phyloP scores from a whole-genome alignment of 352 stramenopile species.

The Aphanomyces euteiches region DNA sequence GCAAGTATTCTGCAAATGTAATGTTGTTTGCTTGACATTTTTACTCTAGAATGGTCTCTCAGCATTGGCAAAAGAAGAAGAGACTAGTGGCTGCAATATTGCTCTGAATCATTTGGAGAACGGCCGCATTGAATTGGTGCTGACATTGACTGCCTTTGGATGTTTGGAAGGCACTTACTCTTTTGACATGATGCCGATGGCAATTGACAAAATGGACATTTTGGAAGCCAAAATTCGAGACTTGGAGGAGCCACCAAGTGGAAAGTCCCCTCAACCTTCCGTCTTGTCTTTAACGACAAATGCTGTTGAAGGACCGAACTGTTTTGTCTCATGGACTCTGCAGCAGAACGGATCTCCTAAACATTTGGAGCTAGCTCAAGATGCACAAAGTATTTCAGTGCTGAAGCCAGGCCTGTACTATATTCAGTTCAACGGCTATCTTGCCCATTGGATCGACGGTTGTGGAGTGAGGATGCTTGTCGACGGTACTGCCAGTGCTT shows the following conservation, averaged over 20 bases:
- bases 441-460: too few species aligned
- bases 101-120: background rate
- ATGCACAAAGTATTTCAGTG: too few species aligned
- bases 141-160: background rate
- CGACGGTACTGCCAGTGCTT: too few species aligned
- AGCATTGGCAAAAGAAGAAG: too few species aligned
- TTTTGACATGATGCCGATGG: background rate
- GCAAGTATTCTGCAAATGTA: background rate
- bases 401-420: too few species aligned
- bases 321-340: background rate
- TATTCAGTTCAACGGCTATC: too few species aligned
- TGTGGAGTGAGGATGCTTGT: too few species aligned
- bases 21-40: too few species aligned
- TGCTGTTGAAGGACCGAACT: background rate
- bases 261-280: background rate
- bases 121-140: background rate
- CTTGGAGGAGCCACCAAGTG: background rate
- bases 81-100: background rate
- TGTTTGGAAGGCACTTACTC: background rate
- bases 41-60: too few species aligned
- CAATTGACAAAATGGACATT: background rate
- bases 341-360: too few species aligned
- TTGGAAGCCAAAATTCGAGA: constrained; percentile 7
- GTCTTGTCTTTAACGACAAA: background rate
- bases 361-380: too few species aligned